Base-by-base conservation (phyloP, 2,329 filamentous ascomycete species). In the Penicillium occitanis region DNA sequence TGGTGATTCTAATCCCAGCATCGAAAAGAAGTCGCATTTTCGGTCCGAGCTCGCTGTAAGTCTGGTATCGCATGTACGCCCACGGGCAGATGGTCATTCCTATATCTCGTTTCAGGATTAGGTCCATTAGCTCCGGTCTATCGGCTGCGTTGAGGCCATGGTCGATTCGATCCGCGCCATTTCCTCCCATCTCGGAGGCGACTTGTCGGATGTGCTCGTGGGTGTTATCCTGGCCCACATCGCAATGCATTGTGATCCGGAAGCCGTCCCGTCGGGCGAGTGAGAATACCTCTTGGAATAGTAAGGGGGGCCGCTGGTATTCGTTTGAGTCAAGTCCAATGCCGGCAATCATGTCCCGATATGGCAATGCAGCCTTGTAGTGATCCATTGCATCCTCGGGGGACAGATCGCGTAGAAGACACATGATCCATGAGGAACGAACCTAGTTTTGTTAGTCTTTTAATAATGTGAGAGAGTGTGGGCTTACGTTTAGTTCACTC, bases 311-410 rank as follows among this genome's bases (percentile, higher is more conserved):
- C 7, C 55, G 55, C 7, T 40, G 30, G 22, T 40, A 58, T 17
- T 58, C 55, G 35, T 58, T 58, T 35, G 55, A 58, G n/a, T 58
- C 55, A 6, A 58, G 55, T 40, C 55, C 55, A 8, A 58, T 58
- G 33, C 55, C 55, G 2, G 22, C 33, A 25, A 58, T 58, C 33
- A 58, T 58, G 22, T 58, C 55, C 6, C 55, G 33, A n/a, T 58
- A 58, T 40, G 55, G 55, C 22, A 58, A 40, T 58, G 55, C 55
- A 40, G 55, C 55, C 3, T 14, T 58, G n/a, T 58, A 58, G 19
- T 58, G 55, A 58, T 58, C 55, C 55, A 58, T 58, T 58, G 55
- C 55, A 19, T 58, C 55, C 14, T 58, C n/a, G 11, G 55, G 55
- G 55, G 55, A 25, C 33, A 58, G 55, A 40, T 58, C 55, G 33